Evolutionary conservation across 1,139 yeast genomes (phyloP), one percentile per base, ranked within the genome.

Genomic region (Arxiozyma slooffiae): DNA sequence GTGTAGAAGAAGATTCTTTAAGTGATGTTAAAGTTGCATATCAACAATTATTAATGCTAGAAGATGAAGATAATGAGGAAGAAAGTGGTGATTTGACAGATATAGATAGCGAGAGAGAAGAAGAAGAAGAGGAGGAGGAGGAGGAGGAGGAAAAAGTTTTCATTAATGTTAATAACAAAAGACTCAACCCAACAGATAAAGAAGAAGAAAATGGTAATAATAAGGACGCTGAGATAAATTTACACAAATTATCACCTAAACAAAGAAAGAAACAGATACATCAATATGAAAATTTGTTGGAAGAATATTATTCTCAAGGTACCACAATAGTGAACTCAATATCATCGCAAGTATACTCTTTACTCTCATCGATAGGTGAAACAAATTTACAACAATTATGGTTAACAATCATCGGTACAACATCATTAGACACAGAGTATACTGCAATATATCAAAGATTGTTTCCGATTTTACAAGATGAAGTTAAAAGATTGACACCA

Each of bases 331-430:
- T 81, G 34, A 80, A 89, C 7, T 85, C 97, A 0, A 76, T 85
- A 3, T 78, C 97, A 0, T 78, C 88, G 16, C 87, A 87, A 53
- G 74, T 87, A 4, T 92, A 92, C 67, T 82, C 95, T 1, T 71
- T 92, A 48, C 68, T 90, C 24, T 81, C 96, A 0, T 75, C 83
- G 17, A 79, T 92, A 47, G 97, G 89, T 52, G 92, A 86, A 60
- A 84, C 88, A 2, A 75, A 78, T 55, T 71, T 82, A 23, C 85
- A 82, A 22, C 73, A 78, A 53, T 70, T 94, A 48, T 94, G 99
- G 99, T 72, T 89, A 7, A 79, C 96, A 0, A 83, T 92, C 2
- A 78, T 92, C 9, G 98, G 98, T 0, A 81, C 95, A 1, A 82
- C 95, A 0, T 84, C 97, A 0, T 69, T 89, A 40, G 94, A 87